Percentiles rank a stretch among this genome's conserved stretches.
Conservation (phyloP, 257 asterid genomes). For the Thymus quinquecostatus region DNA sequence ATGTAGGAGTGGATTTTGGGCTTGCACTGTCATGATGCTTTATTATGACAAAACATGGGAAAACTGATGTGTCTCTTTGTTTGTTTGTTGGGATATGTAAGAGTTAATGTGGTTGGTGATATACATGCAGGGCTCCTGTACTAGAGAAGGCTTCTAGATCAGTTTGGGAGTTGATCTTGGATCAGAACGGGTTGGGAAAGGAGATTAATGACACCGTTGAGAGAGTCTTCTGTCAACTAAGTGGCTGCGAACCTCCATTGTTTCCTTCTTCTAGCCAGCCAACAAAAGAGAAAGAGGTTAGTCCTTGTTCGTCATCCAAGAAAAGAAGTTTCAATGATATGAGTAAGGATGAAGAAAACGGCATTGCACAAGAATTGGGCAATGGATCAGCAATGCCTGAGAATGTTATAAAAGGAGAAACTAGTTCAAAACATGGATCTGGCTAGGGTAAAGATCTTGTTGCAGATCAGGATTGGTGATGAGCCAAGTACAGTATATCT, state of each 20-base stretch:
- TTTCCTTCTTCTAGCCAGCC: constrained; percentile 50
- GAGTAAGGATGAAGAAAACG: constrained; percentile 50
- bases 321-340: constrained; percentile 61
- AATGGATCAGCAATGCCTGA: constrained; percentile 34
- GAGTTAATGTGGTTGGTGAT: constrained; percentile 27
- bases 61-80: constrained; percentile 5
- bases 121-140: constrained; percentile 74
- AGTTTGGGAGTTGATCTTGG: constrained; percentile 92
- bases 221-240: constrained; percentile 81
- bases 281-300: constrained; percentile 59
- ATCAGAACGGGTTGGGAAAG: constrained; percentile 84
- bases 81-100: neutral
- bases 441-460: constrained; percentile 3
- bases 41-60: constrained; percentile 16
- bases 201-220: constrained; percentile 86
- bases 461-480: neutral
- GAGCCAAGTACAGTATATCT: too few relatives aligned
- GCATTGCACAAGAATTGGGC: constrained; percentile 39
- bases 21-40: constrained; percentile 21
- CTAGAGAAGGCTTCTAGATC: constrained; percentile 97
- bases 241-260: constrained; percentile 89
- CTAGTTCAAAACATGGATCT: constrained; percentile 5
- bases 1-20: constrained; percentile 15
- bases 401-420: constrained; percentile 16
- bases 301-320: constrained; percentile 60